Percentiles rank a stretch among this genome's conserved stretches.
Conservation (phyloP, 208 protist species). For the Acanthamoeba triangularis region DNA sequence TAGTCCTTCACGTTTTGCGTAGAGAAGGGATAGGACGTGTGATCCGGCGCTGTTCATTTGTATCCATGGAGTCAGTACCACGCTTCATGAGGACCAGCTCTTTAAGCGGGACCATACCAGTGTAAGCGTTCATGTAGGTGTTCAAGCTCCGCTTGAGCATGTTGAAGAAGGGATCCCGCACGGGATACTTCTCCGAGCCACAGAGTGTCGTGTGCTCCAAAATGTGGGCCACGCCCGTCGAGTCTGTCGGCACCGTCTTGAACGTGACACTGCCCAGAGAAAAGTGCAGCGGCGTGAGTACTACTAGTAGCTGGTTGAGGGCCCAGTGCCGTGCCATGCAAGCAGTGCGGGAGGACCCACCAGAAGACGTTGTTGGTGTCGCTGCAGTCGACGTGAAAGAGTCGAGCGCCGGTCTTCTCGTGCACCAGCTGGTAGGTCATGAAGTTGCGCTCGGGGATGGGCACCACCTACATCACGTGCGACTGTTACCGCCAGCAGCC, state of each 20-base stretch:
- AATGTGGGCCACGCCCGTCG: conserved; percentile 97
- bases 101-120: conserved; percentile 28
- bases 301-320: background rate
- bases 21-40: conserved; percentile 87
- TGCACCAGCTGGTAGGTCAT: conserved; percentile 78
- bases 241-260: conserved; percentile 95
- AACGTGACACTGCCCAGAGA: conserved; percentile 93
- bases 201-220: conserved; percentile 98
- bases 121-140: conserved; percentile 90
- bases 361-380: conserved; percentile 98
- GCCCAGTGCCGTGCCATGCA: background rate
- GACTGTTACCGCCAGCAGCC: background rate
- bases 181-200: conserved; percentile 97
- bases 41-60: conserved; percentile 81
- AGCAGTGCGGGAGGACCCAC: conserved; percentile 29
- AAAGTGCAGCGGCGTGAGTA: background rate
- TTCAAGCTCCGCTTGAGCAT: conserved; percentile 91
- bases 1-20: conserved; percentile 87
- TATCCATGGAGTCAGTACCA: no score
- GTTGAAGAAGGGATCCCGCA: conserved; percentile 93
- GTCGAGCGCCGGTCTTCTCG: conserved; percentile 82
- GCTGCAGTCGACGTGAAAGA: conserved; percentile 95
- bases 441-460: conserved; percentile 75
- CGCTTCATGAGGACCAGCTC: no score
- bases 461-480: conserved; percentile 60